Conservation (phyloP, 1,284 basidiomycete species). For the Sanguinoderma infundibulare region DNA sequence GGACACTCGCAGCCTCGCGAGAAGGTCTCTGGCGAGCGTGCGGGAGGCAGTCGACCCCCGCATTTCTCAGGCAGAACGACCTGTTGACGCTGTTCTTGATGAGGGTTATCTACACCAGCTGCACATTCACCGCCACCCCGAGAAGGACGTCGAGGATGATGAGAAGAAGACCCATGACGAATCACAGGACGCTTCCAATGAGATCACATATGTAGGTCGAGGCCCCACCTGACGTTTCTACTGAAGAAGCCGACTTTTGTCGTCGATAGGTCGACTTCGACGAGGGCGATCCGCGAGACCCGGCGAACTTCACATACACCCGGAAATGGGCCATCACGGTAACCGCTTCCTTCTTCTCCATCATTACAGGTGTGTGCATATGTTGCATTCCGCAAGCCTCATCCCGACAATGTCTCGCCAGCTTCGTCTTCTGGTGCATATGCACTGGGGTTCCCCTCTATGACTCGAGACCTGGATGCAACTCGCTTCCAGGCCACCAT, state of each 20-base stretch:
- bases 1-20: conserved; percentile 16
- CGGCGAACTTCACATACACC: conserved; percentile 48
- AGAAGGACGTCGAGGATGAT: conserved; percentile 22
- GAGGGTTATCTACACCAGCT: conserved; percentile 31
- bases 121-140: conserved; percentile 32
- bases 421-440: conserved; percentile 62
- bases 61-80: conserved; percentile 27
- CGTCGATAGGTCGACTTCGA: conserved; percentile 56
- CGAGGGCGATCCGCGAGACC: conserved; percentile 51
- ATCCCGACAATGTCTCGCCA: conserved; percentile 25
- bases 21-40: conserved; percentile 28
- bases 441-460: conserved; percentile 59
- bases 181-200: conserved; percentile 4
- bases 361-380: conserved; percentile 49
- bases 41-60: conserved; percentile 34
- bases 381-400: not conserved
- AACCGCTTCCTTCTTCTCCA: conserved; percentile 61
- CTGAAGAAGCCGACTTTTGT: not conserved
- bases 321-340: conserved; percentile 59
- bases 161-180: conserved; percentile 14
- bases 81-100: conserved; percentile 32
- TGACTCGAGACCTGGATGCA: conserved; percentile 68
- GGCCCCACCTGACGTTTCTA: not conserved
- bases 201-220: conserved; percentile 26
- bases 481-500: conserved; percentile 62